Percentiles rank a stretch among this genome's conserved stretches.
Conservation (phyloP, 2,329 filamentous ascomycete species). For the Xylariaceae sp. region DNA sequence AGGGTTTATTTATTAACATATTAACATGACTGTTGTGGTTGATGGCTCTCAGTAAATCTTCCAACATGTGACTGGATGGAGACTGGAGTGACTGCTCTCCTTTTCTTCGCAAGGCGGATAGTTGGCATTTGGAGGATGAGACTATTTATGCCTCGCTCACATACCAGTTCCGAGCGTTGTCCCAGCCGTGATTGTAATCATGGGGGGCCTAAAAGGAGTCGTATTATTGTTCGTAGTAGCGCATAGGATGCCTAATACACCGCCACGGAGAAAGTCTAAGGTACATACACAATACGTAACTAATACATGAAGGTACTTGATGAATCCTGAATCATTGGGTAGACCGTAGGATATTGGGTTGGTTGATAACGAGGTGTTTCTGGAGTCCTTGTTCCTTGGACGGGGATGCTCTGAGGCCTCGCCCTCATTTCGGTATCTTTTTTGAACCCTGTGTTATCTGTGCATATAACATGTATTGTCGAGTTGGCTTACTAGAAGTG, state of each 20-base stretch:
- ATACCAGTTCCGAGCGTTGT: not conserved
- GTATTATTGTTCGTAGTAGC: not conserved
- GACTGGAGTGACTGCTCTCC: not conserved
- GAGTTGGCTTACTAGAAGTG: constrained; percentile 9
- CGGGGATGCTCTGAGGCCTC: not conserved
- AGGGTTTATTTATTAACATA: not conserved
- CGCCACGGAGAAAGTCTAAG: not conserved
- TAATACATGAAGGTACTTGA: not conserved
- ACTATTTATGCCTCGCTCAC: not conserved
- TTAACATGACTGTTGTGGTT: not conserved
- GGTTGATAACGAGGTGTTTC: constrained; percentile 8
- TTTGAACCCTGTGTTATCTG: not conserved
- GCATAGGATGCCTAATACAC: not conserved
- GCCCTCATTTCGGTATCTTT: not conserved
- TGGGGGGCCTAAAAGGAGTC: not conserved
- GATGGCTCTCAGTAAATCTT: no score
- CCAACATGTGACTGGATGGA: not conserved
- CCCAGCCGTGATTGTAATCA: not conserved
- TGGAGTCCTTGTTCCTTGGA: not conserved
- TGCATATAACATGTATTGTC: not conserved
- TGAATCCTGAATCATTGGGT: not conserved
- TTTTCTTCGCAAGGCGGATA: not conserved
- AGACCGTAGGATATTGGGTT: constrained; percentile 15
- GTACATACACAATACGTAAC: not conserved
- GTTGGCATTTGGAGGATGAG: not conserved